Evolutionary conservation across 2,329 filamentous ascomycete species (phyloP), one percentile per base, ranked within the genome.

Genomic region (Calonectria pteridis): DNA sequence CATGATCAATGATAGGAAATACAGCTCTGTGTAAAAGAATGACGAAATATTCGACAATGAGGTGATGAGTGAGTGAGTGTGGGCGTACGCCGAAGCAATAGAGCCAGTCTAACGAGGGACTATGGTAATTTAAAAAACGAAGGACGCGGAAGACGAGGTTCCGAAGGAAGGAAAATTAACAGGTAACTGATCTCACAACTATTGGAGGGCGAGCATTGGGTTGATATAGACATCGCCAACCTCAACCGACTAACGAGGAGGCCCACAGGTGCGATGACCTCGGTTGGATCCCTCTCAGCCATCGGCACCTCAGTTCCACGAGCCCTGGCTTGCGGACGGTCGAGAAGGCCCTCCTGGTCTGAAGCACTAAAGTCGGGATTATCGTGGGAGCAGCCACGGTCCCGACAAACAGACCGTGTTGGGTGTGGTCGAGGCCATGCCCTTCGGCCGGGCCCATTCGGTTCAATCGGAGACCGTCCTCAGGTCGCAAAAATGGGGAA

Each of bases 1-100:
- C 80, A 81, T 83, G 71, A 64, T 79, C 35, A 7, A 43, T n/a
- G 1, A 31, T 35, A 26, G 46, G 20, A 37, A 46, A 28, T 29
- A 10, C 29, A 16, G 29, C 20, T 40, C 28, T 28, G 14, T 58
- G 10, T 23, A 46, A 49, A 51, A 31, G 3, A 13, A 49, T 64
- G 67, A 5, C 14, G 11, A 29, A 29, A 20, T 59, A 58, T 35
- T 62, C 20, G 20, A 23, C 18, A 49, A 67, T 62, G 35, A 50
- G 18, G 28, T 40, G 13, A 26, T 35, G 16, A 43, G 46, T 49
- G 67, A 64, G 46, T 35, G 72, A 71, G 33, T 50, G 26, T 77
- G 16, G 37, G 40, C n/a, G 65, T 28, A 40, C 40, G 53, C 14
- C 29, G 23, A 64, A 49, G 28, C 50, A 43, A 73, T 53, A 51